Conservation (phyloP, 257 asterid species). For the Vinca minor region DNA sequence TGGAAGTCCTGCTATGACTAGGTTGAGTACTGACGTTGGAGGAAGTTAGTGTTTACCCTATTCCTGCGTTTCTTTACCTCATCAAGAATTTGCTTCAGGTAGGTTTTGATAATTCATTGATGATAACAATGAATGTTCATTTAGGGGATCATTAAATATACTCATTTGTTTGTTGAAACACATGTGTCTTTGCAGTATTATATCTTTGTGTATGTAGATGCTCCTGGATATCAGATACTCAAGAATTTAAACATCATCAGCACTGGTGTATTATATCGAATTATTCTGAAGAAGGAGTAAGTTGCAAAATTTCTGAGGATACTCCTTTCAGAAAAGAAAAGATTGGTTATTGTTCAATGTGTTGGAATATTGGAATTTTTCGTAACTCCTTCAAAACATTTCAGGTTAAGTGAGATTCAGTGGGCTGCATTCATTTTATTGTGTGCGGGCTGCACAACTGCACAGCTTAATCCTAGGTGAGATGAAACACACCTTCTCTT, state of each 20-base stretch:
- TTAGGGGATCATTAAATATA: slow-evolving; percentile 2
- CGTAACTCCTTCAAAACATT: slow-evolving; percentile 2
- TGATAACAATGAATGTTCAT: background rate
- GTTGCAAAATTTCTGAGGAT: slow-evolving; percentile 14
- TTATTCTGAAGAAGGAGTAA: slow-evolving; percentile 90
- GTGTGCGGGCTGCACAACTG: slow-evolving; percentile 99
- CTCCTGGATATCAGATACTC: slow-evolving; percentile 98
- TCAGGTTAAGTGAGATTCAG: slow-evolving; percentile 88
- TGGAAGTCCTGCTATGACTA: slow-evolving; percentile 15
- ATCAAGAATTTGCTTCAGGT: slow-evolving; percentile 95
- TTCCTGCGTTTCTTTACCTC: slow-evolving; percentile 95
- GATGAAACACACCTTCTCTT: slow-evolving; percentile 21
- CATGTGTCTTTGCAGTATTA: slow-evolving; percentile 62
- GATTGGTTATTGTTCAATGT: background rate
- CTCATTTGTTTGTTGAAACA: slow-evolving; percentile 20
- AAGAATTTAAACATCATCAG: slow-evolving; percentile 94
- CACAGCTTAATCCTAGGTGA: slow-evolving; percentile 91
- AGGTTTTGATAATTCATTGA: slow-evolving; percentile 22
- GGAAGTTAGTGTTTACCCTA: slow-evolving; percentile 91
- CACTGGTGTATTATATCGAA: slow-evolving; percentile 84
- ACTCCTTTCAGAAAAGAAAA: background rate
- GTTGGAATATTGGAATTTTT: background rate
- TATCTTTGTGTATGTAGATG: slow-evolving; percentile 96
- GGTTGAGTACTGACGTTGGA: slow-evolving; percentile 89
- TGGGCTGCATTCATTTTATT: slow-evolving; percentile 95